Evolutionary conservation across 2,329 filamentous ascomycete species (phyloP).

Genomic region (Camillea tinctor): DNA sequence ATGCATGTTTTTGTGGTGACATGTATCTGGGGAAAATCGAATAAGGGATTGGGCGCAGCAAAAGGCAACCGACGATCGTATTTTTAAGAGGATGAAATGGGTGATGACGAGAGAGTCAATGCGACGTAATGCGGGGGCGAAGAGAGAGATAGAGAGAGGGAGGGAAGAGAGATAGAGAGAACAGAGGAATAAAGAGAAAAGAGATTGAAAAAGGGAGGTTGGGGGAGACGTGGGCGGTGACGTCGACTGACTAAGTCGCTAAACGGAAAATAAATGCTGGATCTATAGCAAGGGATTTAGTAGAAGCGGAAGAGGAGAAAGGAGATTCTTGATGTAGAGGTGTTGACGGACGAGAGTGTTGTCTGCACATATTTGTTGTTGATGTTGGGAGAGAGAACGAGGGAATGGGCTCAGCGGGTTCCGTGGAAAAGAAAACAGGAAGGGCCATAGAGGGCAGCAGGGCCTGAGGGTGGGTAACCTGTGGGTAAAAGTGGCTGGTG

Average conservation of each 20-base stretch:
- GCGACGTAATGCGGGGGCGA: constrained; percentile 6
- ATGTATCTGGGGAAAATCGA: constrained; percentile 20
- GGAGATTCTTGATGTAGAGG: constrained; percentile 4
- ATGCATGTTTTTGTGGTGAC: constrained; percentile 34
- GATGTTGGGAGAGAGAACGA: constrained; percentile 15
- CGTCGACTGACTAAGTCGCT: constrained; percentile 11
- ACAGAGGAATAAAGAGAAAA: constrained; percentile 16
- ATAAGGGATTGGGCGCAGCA: neutral
- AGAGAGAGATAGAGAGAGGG: too few relatives aligned
- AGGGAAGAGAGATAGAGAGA: constrained; percentile 13
- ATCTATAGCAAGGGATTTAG: neutral
- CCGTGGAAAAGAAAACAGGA: neutral
- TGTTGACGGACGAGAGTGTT: constrained; percentile 8
- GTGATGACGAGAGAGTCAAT: constrained; percentile 3
- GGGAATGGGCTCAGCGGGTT: neutral
- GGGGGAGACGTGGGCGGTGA: constrained; percentile 3
- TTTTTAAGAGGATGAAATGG: constrained; percentile 3
- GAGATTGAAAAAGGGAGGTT: constrained; percentile 6
- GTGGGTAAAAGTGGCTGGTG: neutral
- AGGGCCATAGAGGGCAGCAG: neutral
- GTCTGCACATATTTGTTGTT: constrained; percentile 28
- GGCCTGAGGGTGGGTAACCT: too few relatives aligned
- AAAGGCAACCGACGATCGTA: constrained; percentile 1
- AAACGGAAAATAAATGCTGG: constrained; percentile 13
- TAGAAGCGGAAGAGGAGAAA: constrained; percentile 3